Evolutionary conservation across 306 rosid genomes (phyloP).

Genomic region (Ormosia emarginata): DNA sequence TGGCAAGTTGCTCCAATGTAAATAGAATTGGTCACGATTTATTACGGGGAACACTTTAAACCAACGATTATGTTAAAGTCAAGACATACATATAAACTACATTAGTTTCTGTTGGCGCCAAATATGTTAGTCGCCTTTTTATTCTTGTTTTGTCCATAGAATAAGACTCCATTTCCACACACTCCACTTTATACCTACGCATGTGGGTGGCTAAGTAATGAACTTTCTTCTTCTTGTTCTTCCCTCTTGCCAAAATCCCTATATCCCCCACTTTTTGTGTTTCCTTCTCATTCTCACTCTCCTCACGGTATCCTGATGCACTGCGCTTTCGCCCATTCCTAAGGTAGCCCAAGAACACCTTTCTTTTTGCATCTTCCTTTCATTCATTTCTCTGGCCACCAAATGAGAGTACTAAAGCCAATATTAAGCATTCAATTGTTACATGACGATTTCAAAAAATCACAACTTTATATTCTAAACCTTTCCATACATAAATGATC

Average conservation of each 20-base stretch:
- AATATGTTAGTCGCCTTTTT: neutral
- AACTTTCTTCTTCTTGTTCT: neutral
- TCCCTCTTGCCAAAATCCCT: neutral
- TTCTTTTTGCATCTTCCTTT: neutral
- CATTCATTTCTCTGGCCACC: neutral
- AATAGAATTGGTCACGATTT: neutral
- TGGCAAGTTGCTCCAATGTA: neutral
- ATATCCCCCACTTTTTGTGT: too few species aligned
- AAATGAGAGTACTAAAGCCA: too few species aligned
- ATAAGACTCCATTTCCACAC: neutral
- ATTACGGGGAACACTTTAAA: too few species aligned
- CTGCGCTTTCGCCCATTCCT: neutral
- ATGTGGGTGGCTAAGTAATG: too few species aligned
- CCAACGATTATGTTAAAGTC: too few species aligned
- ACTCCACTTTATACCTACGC: neutral
- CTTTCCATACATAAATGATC: too few species aligned
- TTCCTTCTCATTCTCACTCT: too few species aligned
- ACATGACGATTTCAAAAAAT: too few species aligned
- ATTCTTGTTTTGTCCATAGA: neutral
- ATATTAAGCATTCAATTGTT: neutral
- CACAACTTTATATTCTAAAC: neutral
- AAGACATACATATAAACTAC: too few species aligned
- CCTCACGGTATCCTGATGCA: neutral
- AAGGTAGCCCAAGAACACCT: neutral
- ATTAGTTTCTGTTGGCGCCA: neutral